Base-by-base conservation (phyloP, 2,329 filamentous ascomycete species). In the Zymoseptoria tritici region DNA sequence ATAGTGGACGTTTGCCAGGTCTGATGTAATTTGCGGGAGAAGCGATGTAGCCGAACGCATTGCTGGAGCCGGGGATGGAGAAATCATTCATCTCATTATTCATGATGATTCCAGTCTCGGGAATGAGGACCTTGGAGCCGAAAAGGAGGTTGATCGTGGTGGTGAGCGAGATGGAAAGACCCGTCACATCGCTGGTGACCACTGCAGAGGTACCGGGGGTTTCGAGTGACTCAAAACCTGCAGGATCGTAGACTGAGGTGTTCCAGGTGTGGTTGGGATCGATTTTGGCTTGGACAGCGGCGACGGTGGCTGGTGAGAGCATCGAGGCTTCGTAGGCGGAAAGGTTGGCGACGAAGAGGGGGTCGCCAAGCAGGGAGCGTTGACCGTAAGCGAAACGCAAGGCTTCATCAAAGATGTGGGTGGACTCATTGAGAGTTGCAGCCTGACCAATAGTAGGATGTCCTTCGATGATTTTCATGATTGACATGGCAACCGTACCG, bases 101-200 rank as follows among this genome's bases (percentile, higher is more conserved):
- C 78, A 95, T 84, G 58, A 95, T 90, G 60, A 96, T 81, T 19
- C 92, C 92, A 0, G 91, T 92, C 66, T 87, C 82, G 0, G 91
- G 90, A 0, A 93, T 88, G 75, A 96, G 85, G 64, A 96, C 74
- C 20, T 85, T 81, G 26, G 86, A 87, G 52, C 93, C 93, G 68
- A 96, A 97, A 2, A 94, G 80, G 4, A 94, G 80, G 74, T 97
- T 97, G 59, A 97, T 79, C 0, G 93, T 97, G 0, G 91, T 94
- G 0, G 92, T 97, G 11, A 91, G 80, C 1, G 89, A 88, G 42
- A 95, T 82, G 2, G 91, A 85, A 73, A 96, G 79, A 6, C 92
- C 92, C 0, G 82, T 80, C 7, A 75, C 74, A 72, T 97, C 93
- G 0, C 87, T 85, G 0, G 89, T 80, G 0, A 89, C 85, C 8